phyloP scores from a whole-genome alignment of 805 yeast species.

The Yamadazyma kitorensis region DNA sequence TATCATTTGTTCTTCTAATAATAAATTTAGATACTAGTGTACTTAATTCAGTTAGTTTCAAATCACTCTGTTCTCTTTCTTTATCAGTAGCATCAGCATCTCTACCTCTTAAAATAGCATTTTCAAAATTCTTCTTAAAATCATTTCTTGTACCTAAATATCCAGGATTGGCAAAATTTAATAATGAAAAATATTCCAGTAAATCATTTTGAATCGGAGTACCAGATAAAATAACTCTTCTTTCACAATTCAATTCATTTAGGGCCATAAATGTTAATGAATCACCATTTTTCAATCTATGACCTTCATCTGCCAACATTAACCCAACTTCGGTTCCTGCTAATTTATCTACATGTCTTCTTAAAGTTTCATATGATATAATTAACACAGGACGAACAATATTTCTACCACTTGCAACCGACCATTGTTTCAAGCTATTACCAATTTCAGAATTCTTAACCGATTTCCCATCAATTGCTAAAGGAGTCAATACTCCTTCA shows the following conservation, averaged over 20 bases:
- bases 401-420: constrained; percentile 79
- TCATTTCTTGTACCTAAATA: constrained; percentile 80
- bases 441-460: constrained; percentile 70
- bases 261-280: constrained; percentile 87
- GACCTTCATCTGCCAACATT: constrained; percentile 58
- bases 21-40: constrained; percentile 82
- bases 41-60: constrained; percentile 66
- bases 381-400: constrained; percentile 92
- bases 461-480: constrained; percentile 89
- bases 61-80: constrained; percentile 68
- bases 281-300: constrained; percentile 64
- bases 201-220: constrained; percentile 96
- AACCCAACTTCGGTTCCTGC: constrained; percentile 80
- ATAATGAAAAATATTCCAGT: constrained; percentile 86
- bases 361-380: constrained; percentile 88
- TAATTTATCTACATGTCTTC: constrained; percentile 78
- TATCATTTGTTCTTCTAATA: constrained; percentile 93
- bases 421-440: constrained; percentile 75
- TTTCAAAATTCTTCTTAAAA: constrained; percentile 81
- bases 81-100: constrained; percentile 86
- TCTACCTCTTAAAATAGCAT: constrained; percentile 76
- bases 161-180: constrained; percentile 94
- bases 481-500: constrained; percentile 79
- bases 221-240: constrained; percentile 92
- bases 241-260: constrained; percentile 74